These are phyloP conservation scores for Candida sithepensis DNA, from an alignment of 805 yeast species.

Conservation along the genomic window DNA sequence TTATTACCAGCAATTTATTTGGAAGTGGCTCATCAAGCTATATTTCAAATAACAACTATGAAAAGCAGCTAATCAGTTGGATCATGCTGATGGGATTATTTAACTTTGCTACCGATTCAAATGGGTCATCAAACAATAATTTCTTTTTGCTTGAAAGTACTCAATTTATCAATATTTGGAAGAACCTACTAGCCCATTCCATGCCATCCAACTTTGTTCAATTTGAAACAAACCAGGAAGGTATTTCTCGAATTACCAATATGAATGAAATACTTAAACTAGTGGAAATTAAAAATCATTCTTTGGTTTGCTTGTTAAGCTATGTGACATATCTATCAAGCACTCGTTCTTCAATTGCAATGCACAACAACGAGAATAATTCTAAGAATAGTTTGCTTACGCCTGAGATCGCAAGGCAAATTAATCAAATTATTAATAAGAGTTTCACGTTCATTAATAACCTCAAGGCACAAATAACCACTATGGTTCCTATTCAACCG, in stretches of 20 bases:
- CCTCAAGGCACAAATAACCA: slow-evolving; percentile 21
- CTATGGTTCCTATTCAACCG: slow-evolving; percentile 12
- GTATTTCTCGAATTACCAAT: slow-evolving; percentile 32
- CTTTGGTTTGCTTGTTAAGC: slow-evolving; percentile 53
- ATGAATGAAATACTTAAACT: slow-evolving; percentile 32
- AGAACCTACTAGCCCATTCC: slow-evolving; percentile 49
- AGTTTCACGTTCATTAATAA: slow-evolving; percentile 28
- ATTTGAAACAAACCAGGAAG: slow-evolving; percentile 27
- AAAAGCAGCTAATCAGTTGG: slow-evolving; percentile 53
- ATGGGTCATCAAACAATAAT: slow-evolving; percentile 37
- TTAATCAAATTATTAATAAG: slow-evolving; percentile 29
- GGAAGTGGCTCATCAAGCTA: slow-evolving; percentile 26
- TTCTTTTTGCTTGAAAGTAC: slow-evolving; percentile 53
- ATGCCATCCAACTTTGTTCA: slow-evolving; percentile 39
- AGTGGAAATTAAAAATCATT: slow-evolving; percentile 52
- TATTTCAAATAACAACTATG: slow-evolving; percentile 31
- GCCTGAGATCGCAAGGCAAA: slow-evolving; percentile 30
- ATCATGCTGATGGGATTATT: slow-evolving; percentile 58
- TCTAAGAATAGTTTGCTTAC: slow-evolving; percentile 26
- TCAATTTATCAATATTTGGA: slow-evolving; percentile 64
- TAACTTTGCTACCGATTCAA: slow-evolving; percentile 38
- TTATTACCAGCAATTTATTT: slow-evolving; percentile 31
- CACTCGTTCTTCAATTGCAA: slow-evolving; percentile 35
- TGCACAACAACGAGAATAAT: slow-evolving; percentile 25
- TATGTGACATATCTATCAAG: slow-evolving; percentile 48